phyloP scores from a whole-genome alignment of 2,329 filamentous ascomycete genomes.

The Beauveria scarabaeidicola region DNA sequence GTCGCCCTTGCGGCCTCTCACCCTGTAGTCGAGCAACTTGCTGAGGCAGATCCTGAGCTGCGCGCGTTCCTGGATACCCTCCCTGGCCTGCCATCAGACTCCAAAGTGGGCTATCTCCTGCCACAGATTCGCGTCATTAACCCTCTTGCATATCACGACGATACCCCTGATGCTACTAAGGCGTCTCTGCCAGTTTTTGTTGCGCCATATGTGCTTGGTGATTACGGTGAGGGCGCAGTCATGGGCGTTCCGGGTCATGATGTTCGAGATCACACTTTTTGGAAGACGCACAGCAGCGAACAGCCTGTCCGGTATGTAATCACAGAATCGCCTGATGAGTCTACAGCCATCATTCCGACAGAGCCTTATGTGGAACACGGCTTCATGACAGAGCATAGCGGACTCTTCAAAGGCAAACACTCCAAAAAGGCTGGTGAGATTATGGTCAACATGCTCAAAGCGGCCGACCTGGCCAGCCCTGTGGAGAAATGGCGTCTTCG shows the following conservation, averaged over 20 bases:
- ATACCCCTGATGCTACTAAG: conserved; percentile 41
- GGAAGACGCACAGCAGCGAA: conserved; percentile 58
- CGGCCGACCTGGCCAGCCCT: conserved; percentile 49
- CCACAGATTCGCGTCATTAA: conserved; percentile 54
- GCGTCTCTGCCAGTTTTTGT: conserved; percentile 65
- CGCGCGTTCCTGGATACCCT: conserved; percentile 60
- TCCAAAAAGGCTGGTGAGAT: conserved; percentile 54
- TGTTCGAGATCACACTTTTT: conserved; percentile 68
- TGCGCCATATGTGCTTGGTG: conserved; percentile 75
- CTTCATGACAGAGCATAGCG: conserved; percentile 56
- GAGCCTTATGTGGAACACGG: conserved; percentile 59
- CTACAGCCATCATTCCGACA: conserved; percentile 32
- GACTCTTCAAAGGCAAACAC: conserved; percentile 52
- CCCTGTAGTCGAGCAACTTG: conserved; percentile 55
- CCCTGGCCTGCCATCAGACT: conserved; percentile 43
- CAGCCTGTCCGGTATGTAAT: conserved; percentile 58
- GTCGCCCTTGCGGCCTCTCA: conserved; percentile 69
- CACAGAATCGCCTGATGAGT: conserved; percentile 39
- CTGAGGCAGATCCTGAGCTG: conserved; percentile 51
- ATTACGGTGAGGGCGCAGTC: conserved; percentile 79
- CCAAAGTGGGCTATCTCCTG: conserved; percentile 61
- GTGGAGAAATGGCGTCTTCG: conserved; percentile 70
- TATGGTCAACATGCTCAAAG: conserved; percentile 50
- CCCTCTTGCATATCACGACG: conserved; percentile 51
- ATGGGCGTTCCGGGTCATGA: conserved; percentile 92